phyloP scores from a whole-genome alignment of 306 rosid species.

The Cicer judaicum region DNA sequence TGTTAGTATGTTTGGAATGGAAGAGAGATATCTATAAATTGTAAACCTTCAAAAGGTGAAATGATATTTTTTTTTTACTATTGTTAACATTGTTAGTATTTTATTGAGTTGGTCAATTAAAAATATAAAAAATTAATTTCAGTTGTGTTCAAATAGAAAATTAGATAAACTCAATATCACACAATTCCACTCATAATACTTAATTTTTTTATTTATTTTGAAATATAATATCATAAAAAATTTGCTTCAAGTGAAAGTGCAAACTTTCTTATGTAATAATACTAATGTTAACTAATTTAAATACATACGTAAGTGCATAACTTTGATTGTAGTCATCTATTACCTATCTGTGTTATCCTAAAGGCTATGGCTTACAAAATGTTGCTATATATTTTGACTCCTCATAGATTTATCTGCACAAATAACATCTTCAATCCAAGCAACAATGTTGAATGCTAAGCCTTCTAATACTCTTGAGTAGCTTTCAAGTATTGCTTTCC shows the following conservation, averaged over 20 bases:
- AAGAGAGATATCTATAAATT: too few relatives aligned
- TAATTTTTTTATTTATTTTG: background rate
- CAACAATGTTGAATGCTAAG: conserved; percentile 75
- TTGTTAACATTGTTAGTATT: too few relatives aligned
- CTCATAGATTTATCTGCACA: conserved; percentile 59
- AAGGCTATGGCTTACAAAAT: conserved; percentile 28
- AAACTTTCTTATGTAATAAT: conserved; percentile 18
- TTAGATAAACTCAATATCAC: background rate
- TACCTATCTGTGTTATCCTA: conserved; percentile 36
- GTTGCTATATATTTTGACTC: conserved; percentile 44
- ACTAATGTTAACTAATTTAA: conserved; percentile 28
- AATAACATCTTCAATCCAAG: conserved; percentile 81
- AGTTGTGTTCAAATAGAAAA: background rate
- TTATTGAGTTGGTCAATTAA: background rate
- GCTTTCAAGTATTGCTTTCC: conserved; percentile 71
- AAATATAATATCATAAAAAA: background rate
- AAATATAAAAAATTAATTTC: background rate
- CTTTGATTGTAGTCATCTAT: conserved; percentile 38
- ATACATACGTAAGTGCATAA: conserved; percentile 23
- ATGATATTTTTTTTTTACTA: too few relatives aligned
- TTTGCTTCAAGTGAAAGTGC: background rate
- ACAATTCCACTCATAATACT: background rate
- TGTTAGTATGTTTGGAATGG: too few relatives aligned
- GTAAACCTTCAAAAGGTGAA: too few relatives aligned
- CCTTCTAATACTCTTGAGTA: conserved; percentile 83